These are phyloP conservation scores for Aspergillus aculeatus DNA, from an alignment of 2,329 filamentous ascomycete species.

Conservation along the genomic window DNA sequence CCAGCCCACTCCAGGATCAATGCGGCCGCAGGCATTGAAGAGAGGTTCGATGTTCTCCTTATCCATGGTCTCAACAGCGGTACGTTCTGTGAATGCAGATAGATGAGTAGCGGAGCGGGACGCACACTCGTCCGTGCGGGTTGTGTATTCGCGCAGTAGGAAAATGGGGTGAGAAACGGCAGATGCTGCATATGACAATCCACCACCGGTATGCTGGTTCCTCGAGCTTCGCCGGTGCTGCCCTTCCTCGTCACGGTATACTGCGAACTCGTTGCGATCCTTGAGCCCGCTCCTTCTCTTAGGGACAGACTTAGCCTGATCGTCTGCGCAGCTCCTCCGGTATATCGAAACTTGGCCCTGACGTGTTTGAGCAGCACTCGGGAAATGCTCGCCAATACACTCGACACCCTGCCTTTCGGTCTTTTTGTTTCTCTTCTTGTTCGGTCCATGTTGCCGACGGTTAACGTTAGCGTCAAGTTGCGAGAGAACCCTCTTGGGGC, in stretches of 20 bases:
- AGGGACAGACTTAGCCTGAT: conserved; percentile 35
- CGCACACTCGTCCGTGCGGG: conserved; percentile 13
- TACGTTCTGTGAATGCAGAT: conserved; percentile 11
- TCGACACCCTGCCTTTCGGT: conserved; percentile 9
- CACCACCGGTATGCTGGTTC: conserved; percentile 11
- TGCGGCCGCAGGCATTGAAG: conserved; percentile 24
- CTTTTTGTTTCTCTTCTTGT: conserved; percentile 27
- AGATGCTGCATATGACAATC: conserved; percentile 12
- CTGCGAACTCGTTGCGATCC: conserved; percentile 30
- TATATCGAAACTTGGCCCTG: conserved; percentile 20
- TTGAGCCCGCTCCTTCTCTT: conserved; percentile 27
- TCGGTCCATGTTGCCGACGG: conserved; percentile 18
- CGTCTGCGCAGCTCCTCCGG: conserved; percentile 23
- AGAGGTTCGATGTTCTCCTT: conserved; percentile 43
- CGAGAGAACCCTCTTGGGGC: conserved; percentile 34
- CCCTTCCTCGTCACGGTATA: conserved; percentile 39
- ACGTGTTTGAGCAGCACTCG: conserved; percentile 17
- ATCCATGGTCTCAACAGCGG: conserved; percentile 15
- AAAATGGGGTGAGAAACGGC: conserved; percentile 24
- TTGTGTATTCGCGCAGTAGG: conserved; percentile 16
- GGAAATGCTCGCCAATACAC: conserved; percentile 15
- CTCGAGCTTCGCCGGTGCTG: conserved; percentile 9
- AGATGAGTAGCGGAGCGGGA: conserved; percentile 16
- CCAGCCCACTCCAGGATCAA: conserved; percentile 27
- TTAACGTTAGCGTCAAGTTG: conserved; percentile 35